Evolutionary conservation across 2,329 filamentous ascomycete species (phyloP).

Genomic region (Metarhizium anisopliae): DNA sequence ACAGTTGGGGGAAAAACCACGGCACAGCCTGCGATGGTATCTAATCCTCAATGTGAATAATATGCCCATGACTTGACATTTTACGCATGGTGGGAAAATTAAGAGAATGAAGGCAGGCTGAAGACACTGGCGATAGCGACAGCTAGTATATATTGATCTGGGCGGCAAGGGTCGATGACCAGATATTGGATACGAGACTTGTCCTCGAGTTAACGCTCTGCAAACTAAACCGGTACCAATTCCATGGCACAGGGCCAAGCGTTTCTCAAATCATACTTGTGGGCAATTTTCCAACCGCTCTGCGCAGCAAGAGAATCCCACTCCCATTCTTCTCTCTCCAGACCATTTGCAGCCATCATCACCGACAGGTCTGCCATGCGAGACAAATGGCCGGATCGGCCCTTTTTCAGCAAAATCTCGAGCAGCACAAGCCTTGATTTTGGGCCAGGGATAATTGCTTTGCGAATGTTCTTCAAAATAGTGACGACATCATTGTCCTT

Average conservation of each 20-base stretch:
- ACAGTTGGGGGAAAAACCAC: too few relatives aligned
- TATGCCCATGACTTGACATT: too few relatives aligned
- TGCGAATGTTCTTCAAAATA: slow-evolving; percentile 21
- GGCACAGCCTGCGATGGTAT: too few relatives aligned
- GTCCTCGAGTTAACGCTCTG: too few relatives aligned
- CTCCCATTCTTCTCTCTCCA: slow-evolving; percentile 20
- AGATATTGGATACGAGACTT: too few relatives aligned
- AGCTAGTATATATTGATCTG: too few relatives aligned
- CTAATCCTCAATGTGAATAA: too few relatives aligned
- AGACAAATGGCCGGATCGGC: slow-evolving; percentile 19
- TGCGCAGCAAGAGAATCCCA: slow-evolving; percentile 20
- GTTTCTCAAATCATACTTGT: background rate
- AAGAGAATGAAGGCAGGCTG: too few relatives aligned
- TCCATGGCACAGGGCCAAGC: background rate
- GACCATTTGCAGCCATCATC: slow-evolving; percentile 25
- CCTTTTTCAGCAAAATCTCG: slow-evolving; percentile 26
- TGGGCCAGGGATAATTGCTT: slow-evolving; percentile 16
- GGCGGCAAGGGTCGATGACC: too few relatives aligned
- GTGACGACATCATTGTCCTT: slow-evolving; percentile 19
- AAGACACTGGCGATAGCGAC: too few relatives aligned
- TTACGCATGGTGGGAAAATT: too few relatives aligned
- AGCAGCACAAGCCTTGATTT: slow-evolving; percentile 25
- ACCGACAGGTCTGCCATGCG: slow-evolving; percentile 32
- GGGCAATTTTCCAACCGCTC: slow-evolving; percentile 19
- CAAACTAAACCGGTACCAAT: background rate